Evolutionary conservation across 495 filamentous ascomycete species (phyloP), one percentile per base, ranked within the genome.

Genomic region (Xylaria sp.): DNA sequence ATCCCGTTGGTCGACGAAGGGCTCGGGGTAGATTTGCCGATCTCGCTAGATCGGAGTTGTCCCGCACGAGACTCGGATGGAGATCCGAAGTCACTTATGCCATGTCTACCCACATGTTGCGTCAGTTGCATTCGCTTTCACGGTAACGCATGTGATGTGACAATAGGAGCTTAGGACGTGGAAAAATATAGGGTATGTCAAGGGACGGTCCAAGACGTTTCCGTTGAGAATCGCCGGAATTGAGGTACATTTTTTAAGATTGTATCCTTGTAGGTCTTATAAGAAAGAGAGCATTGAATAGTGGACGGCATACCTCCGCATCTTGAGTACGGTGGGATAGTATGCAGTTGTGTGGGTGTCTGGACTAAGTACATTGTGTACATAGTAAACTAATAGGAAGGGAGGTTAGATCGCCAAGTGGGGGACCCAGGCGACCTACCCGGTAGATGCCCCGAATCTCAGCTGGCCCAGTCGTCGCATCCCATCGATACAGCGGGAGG

Each of bases 31-130:
- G 26, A 57, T 68, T 0, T n/a, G 37, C 66, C 66, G 66, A 68
- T 59, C 40, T 68, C 66, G 66, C 66, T 61, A 53, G 19, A 33
- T 68, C 40, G 66, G 66, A 37, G 52, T 68, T 68, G 53, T 57
- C 53, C 66, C 66, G 66, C 66, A 68, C 52, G 50, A 68, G 33
- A 26, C 11, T 43, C 48, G 64, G 64, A 43, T 53, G 2, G 15
- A 8, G 8, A 26, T 55, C 63, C 63, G 63, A 55, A 26, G 46
- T 5, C 3, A 17, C 58, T 24, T 52, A 8, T 26, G 50, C 21
- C 12, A 3, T n/a, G n/a, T 55, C 8, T 55, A 31, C 52, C 52
- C 52, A 55, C 52, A 55, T 55, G 12, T 52, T 55, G 52, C 26
- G 14, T 31, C 12, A 31, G 24, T 55, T 55, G 26, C 26, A 55